Conservation (phyloP, 768 basidiomycete genomes). For the Cyathus striatus region DNA sequence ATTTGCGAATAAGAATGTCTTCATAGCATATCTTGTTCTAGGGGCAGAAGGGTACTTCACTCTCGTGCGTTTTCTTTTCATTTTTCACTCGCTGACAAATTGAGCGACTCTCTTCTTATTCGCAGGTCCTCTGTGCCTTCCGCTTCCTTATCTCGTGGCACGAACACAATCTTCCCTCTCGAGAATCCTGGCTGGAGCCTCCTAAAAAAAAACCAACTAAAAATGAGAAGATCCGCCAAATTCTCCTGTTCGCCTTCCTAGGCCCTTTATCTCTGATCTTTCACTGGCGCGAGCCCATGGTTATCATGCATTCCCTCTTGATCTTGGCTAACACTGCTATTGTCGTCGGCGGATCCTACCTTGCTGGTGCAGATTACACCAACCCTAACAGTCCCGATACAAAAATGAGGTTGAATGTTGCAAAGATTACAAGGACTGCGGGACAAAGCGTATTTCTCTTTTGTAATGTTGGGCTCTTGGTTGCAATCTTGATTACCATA, state of each 20-base stretch:
- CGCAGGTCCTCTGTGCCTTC: slow-evolving; percentile 22
- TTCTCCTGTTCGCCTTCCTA: slow-evolving; percentile 10
- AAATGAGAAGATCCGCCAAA: neutral
- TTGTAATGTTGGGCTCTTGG: slow-evolving; percentile 17
- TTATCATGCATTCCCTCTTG: slow-evolving; percentile 22
- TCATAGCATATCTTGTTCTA: slow-evolving; percentile 25
- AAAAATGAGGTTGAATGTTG: slow-evolving; percentile 8
- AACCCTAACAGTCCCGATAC: slow-evolving; percentile 6
- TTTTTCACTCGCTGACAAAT: neutral
- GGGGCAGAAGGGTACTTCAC: slow-evolving; percentile 6
- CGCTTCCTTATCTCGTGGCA: slow-evolving; percentile 32
- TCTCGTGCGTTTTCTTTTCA: neutral
- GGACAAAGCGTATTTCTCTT: slow-evolving; percentile 28
- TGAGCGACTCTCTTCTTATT: neutral
- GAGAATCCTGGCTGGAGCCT: slow-evolving; percentile 30
- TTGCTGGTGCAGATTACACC: slow-evolving; percentile 16
- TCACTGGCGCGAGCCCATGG: slow-evolving; percentile 19
- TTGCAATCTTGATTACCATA: slow-evolving; percentile 20
- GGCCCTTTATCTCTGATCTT: slow-evolving; percentile 18
- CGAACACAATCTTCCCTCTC: slow-evolving; percentile 21
- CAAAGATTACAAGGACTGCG: slow-evolving; percentile 22
- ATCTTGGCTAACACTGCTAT: slow-evolving; percentile 25
- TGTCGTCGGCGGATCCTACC: slow-evolving; percentile 24
- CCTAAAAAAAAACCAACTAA: slow-evolving; percentile 11
- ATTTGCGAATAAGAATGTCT: slow-evolving; percentile 16